Evolutionary conservation across 306 rosid species (phyloP).

Genomic region (peach (Prunus persica)): DNA sequence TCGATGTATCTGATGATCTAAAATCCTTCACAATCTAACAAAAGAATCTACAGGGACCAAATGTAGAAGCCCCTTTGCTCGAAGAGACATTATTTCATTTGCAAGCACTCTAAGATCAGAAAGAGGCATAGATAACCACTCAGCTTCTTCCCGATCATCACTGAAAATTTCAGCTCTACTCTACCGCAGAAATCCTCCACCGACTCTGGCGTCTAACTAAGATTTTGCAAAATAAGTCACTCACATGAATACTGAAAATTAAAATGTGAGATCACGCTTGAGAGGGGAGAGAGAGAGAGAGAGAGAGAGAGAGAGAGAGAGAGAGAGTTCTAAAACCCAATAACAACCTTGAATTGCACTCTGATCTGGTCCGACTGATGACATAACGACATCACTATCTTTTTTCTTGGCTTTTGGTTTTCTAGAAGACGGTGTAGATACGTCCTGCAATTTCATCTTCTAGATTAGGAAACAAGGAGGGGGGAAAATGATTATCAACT

Average conservation of each 20-base stretch:
- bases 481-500: conserved; percentile 13
- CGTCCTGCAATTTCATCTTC: conserved; percentile 56
- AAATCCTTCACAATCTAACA: conserved; percentile 74
- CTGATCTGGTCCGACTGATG: conserved; percentile 49
- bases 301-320: neutral
- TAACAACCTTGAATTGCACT: conserved; percentile 71
- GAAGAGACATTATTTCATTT: conserved; percentile 77
- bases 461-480: conserved; percentile 24
- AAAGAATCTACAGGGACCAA: conserved; percentile 71
- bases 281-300: conserved; percentile 2
- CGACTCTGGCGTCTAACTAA: conserved; percentile 61
- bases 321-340: conserved; percentile 10
- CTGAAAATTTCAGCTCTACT: conserved; percentile 65
- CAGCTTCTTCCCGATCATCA: conserved; percentile 87
- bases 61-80: conserved; percentile 72
- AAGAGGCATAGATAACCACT: conserved; percentile 80
- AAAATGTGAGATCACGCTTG: neutral
- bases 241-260: conserved; percentile 1
- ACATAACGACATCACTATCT: conserved; percentile 35
- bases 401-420: conserved; percentile 77
- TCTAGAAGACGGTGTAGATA: conserved; percentile 58
- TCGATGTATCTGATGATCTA: conserved; percentile 94
- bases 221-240: conserved; percentile 20
- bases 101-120: conserved; percentile 80
- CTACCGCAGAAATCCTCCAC: conserved; percentile 73